Evolutionary conservation across 83 land plant species (phyloP).

Genomic region (Diphasiastrum complanatum): DNA sequence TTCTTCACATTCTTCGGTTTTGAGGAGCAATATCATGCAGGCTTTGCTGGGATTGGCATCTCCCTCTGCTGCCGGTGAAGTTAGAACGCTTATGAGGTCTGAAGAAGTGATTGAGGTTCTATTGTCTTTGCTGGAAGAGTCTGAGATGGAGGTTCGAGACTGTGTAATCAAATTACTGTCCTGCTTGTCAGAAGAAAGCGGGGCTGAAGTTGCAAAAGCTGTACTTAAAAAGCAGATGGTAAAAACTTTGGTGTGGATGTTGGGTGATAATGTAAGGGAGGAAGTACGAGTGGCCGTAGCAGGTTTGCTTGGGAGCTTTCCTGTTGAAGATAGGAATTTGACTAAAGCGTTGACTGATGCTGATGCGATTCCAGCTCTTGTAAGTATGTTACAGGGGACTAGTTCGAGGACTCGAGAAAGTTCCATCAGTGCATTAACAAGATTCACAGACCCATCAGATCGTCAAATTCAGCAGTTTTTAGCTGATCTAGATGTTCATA

Average conservation of each 20-base stretch:
- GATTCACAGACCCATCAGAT: conserved; percentile 42
- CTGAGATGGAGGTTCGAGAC: conserved; percentile 31
- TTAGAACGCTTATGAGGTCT: conserved; percentile 19
- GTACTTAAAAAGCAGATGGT: conserved; percentile 20
- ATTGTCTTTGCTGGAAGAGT: conserved; percentile 36
- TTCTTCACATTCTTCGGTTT: neutral
- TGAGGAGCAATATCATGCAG: conserved; percentile 32
- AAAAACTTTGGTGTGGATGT: conserved; percentile 29
- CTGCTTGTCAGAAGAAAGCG: conserved; percentile 35
- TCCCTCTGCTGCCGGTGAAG: conserved; percentile 19
- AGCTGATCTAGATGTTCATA: conserved; percentile 29
- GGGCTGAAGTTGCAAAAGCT: conserved; percentile 26
- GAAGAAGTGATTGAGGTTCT: conserved; percentile 35
- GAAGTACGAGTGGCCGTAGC: conserved; percentile 43
- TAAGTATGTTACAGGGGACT: conserved; percentile 29
- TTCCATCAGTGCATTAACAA: conserved; percentile 39
- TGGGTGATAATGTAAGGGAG: conserved; percentile 22
- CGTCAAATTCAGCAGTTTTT: conserved; percentile 32
- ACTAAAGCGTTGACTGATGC: conserved; percentile 29
- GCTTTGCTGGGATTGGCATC: conserved; percentile 36
- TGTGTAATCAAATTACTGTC: conserved; percentile 32
- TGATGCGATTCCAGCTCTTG: conserved; percentile 32
- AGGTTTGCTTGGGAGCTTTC: conserved; percentile 41
- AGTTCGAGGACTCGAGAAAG: conserved; percentile 36
- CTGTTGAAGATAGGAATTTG: conserved; percentile 30